Percentiles rank a stretch among this genome's conserved stretches.
Conservation (phyloP, 495 filamentous ascomycete species). For the Neurospora sp. region DNA sequence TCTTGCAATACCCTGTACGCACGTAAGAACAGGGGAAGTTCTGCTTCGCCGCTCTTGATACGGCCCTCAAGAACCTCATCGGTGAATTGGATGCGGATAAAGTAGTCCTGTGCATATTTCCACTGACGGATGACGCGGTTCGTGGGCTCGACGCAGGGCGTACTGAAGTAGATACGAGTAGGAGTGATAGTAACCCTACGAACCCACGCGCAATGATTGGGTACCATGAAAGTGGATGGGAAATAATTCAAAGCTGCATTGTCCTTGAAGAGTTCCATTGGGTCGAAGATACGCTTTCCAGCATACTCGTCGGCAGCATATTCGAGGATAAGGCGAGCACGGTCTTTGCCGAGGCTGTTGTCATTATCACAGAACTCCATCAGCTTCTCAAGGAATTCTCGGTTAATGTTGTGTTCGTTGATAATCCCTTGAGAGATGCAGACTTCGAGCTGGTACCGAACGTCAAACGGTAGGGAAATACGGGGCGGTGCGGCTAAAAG, state of each 20-base stretch:
- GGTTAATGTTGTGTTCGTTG: conserved; percentile 63
- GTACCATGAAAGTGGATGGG: conserved; percentile 44
- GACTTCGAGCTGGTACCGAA: conserved; percentile 86
- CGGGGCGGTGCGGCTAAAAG: conserved; percentile 26
- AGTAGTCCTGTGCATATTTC: conserved; percentile 58
- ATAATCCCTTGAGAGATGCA: conserved; percentile 75
- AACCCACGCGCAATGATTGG: conserved; percentile 60
- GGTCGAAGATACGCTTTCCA: conserved; percentile 52
- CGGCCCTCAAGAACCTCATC: conserved; percentile 57
- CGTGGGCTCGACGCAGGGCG: conserved; percentile 71
- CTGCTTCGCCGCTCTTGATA: conserved; percentile 32
- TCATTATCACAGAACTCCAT: conserved; percentile 27
- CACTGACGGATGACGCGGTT: conserved; percentile 79
- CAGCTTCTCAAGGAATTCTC: conserved; percentile 55
- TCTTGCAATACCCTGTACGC: conserved; percentile 60
- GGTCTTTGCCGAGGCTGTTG: conserved; percentile 9
- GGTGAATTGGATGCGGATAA: conserved; percentile 84
- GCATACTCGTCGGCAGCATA: conserved; percentile 26
- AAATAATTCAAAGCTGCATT: conserved; percentile 34
- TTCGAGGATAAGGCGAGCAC: conserved; percentile 28
- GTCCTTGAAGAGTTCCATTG: conserved; percentile 63
- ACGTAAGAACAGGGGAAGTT: conserved; percentile 62
- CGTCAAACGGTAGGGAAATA: conserved; percentile 51
- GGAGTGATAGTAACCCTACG: conserved; percentile 75
- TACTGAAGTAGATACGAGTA: conserved; percentile 66